Conservation (phyloP, 2,329 filamentous ascomycete genomes). For the Cladophialophora yegresii region DNA sequence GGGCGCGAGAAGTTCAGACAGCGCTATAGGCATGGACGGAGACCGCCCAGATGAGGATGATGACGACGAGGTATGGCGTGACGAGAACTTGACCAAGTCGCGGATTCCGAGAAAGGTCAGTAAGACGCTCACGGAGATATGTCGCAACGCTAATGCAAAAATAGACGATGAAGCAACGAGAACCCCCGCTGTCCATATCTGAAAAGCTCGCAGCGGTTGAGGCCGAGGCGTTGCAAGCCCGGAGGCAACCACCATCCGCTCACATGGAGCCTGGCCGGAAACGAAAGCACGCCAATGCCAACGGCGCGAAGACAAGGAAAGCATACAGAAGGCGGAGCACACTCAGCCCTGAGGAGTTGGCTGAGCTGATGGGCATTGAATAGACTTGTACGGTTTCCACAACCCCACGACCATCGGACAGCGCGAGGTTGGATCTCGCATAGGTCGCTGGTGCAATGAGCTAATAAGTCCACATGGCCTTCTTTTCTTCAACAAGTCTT, state of each 20-base stretch:
- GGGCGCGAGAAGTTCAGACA: slow-evolving; percentile 16
- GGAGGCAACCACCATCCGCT: slow-evolving; percentile 32
- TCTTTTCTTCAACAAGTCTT: not conserved
- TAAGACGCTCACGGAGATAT: not conserved
- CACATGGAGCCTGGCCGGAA: slow-evolving; percentile 25
- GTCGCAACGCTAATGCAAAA: slow-evolving; percentile 26
- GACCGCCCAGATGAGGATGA: slow-evolving; percentile 17
- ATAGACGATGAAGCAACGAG: slow-evolving; percentile 26
- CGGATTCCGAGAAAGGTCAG: slow-evolving; percentile 26
- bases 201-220: slow-evolving; percentile 50
- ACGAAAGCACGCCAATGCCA: slow-evolving; percentile 21
- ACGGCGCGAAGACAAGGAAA: slow-evolving; percentile 15
- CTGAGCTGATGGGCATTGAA: slow-evolving; percentile 34
- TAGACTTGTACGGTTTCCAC: not conserved
- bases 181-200: slow-evolving; percentile 42
- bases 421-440: not conserved
- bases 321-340: slow-evolving; percentile 45
- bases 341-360: slow-evolving; percentile 49
- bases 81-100: slow-evolving; percentile 37
- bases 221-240: slow-evolving; percentile 47
- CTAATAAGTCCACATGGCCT: not conserved
- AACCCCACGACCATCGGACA: not conserved
- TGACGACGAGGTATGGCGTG: slow-evolving; percentile 27
- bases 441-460: not conserved
- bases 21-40: not conserved